A percentile compares a stretch with the other conserved stretches of the same genome.
Evolutionary conservation across 139 green algal genomes (phyloP).

Genomic region (Dunaliella sp.): DNA sequence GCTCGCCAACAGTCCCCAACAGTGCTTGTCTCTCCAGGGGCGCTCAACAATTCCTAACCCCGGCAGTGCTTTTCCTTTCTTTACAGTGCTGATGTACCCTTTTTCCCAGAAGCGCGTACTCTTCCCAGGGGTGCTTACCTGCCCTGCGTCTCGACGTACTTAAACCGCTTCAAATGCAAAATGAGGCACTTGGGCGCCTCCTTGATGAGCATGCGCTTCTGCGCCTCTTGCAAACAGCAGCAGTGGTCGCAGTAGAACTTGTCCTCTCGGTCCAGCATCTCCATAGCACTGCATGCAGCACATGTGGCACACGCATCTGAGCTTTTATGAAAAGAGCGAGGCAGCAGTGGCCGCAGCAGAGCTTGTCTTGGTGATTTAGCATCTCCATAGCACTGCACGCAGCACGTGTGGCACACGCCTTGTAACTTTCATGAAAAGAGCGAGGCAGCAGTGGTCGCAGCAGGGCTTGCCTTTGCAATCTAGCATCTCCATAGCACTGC

Average conservation of each 20-base stretch:
- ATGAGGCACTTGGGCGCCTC: slow-evolving; percentile 78
- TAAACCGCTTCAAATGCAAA: slow-evolving; percentile 97
- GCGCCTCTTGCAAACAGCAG: slow-evolving; percentile 83
- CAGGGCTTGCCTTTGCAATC: slow-evolving; percentile 92
- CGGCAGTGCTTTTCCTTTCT: too few relatives aligned
- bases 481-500: slow-evolving; percentile 18
- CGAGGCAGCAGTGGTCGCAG: slow-evolving; percentile 92
- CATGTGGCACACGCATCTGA: neutral
- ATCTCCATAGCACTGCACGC: neutral
- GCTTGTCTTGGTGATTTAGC: slow-evolving; percentile 83
- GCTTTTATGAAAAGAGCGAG: neutral
- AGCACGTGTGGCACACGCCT: too few relatives aligned
- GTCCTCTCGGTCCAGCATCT: slow-evolving; percentile 81
- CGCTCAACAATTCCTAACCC: too few relatives aligned
- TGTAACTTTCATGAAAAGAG: neutral
- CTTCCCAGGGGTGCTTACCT: too few relatives aligned
- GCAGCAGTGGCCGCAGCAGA: slow-evolving; percentile 93
- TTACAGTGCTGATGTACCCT: too few relatives aligned
- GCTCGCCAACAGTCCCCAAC: too few relatives aligned
- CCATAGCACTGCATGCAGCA: slow-evolving; percentile 54
- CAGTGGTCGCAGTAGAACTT: slow-evolving; percentile 98
- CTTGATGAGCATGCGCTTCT: slow-evolving; percentile 90
- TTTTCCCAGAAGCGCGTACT: too few relatives aligned
- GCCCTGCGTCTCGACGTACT: slow-evolving; percentile 67
- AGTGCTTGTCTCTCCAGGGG: too few relatives aligned